Conservation (phyloP, 129 eudicot genomes). For the Heracleum sosnowskyi region DNA sequence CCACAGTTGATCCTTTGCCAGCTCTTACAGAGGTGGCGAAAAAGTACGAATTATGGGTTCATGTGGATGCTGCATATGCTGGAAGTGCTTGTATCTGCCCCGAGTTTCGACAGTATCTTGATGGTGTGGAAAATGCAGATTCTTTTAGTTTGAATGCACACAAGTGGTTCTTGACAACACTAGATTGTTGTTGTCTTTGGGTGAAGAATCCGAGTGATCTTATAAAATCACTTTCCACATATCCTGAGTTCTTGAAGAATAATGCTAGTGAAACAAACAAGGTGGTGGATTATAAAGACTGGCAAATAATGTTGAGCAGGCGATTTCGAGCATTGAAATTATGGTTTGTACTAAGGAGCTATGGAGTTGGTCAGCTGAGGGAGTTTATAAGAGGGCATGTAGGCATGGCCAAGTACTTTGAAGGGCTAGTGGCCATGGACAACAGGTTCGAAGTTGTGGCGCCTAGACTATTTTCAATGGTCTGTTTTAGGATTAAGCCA, state of each 20-base stretch:
- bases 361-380: constrained; percentile 23
- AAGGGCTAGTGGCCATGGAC: constrained; percentile 17
- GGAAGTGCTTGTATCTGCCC: constrained; percentile 7
- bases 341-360: constrained; percentile 21
- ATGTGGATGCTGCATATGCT: constrained; percentile 4
- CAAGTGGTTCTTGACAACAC: constrained; percentile 19
- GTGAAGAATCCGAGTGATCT: constrained; percentile 18
- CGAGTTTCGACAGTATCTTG: constrained; percentile 9
- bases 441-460: constrained; percentile 26
- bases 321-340: constrained; percentile 20
- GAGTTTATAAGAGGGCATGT: constrained; percentile 19
- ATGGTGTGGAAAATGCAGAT: constrained; percentile 20
- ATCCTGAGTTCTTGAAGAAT: constrained; percentile 22
- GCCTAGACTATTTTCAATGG: constrained; percentile 27
- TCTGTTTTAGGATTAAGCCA: constrained; percentile 25
- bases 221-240: not conserved
- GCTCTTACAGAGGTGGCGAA: not conserved
- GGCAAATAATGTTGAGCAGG: constrained; percentile 21
- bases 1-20: constrained; percentile 19
- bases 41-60: not conserved
- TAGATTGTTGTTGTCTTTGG: constrained; percentile 24
- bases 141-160: constrained; percentile 23
- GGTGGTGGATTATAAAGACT: constrained; percentile 29
- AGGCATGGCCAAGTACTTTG: constrained; percentile 21
- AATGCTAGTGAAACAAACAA: constrained; percentile 4